These are phyloP conservation scores for Lophiostoma macrostomum DNA, from an alignment of 495 filamentous ascomycete species.

Conservation along the genomic window DNA sequence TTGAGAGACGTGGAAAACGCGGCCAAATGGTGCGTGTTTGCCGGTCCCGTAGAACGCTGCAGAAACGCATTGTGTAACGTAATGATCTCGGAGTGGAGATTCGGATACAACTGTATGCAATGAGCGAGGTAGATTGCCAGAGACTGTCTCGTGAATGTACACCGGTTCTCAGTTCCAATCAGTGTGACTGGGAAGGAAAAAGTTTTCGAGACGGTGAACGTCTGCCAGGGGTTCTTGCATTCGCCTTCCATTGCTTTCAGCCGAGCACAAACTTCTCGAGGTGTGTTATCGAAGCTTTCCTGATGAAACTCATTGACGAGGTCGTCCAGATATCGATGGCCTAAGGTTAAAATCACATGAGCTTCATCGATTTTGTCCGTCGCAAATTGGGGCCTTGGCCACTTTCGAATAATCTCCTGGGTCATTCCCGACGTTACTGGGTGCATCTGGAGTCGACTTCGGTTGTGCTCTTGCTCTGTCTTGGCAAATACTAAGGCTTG, in stretches of 20 bases:
- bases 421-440: not conserved
- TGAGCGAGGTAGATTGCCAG: too few relatives aligned
- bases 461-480: too few relatives aligned
- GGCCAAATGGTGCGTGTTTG: too few relatives aligned
- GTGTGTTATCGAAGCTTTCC: not conserved
- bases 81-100: too few relatives aligned
- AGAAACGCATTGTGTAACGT: too few relatives aligned
- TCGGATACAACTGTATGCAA: too few relatives aligned
- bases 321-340: constrained; percentile 3
- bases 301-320: not conserved
- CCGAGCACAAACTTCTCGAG: not conserved
- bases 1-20: too few relatives aligned
- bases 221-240: not conserved
- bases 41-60: too few relatives aligned
- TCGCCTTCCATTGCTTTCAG: constrained; percentile 1
- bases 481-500: too few relatives aligned
- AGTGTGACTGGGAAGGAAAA: not conserved
- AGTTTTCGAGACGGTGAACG: not conserved
- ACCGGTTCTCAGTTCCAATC: too few relatives aligned
- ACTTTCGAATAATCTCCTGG: not conserved
- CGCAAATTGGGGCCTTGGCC: not conserved
- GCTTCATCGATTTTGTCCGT: not conserved
- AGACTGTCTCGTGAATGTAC: too few relatives aligned
- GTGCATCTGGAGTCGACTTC: too few relatives aligned
- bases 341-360: not conserved